Percentiles rank a stretch among this genome's conserved stretches.
phyloP scores from a whole-genome alignment of 169 alveolate genomes.

The Eimeria brunetti region DNA sequence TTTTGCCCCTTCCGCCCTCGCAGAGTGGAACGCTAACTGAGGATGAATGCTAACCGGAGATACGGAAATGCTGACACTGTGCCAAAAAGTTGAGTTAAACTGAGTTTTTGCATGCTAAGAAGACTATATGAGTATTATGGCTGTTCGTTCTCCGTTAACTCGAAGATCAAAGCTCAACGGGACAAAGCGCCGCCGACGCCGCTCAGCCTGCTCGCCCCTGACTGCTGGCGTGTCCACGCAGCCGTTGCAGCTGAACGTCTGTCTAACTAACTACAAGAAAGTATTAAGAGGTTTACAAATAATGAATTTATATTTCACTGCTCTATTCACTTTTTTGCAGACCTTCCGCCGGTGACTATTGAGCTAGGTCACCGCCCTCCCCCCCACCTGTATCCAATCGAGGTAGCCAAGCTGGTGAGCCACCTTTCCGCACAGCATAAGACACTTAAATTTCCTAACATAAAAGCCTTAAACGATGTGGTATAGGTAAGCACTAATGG shows the following conservation, averaged over 20 bases:
- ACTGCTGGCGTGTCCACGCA: constrained; percentile 43
- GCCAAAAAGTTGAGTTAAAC: background rate
- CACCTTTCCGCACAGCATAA: background rate
- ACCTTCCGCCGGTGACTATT: background rate
- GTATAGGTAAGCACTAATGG: background rate
- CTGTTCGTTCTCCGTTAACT: background rate
- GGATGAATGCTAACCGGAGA: background rate
- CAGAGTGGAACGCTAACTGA: background rate
- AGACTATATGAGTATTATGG: background rate
- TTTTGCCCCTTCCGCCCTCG: background rate
- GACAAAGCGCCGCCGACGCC: constrained; percentile 29
- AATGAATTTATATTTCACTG: too few species aligned
- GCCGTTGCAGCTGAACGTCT: background rate
- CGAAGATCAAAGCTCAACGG: background rate
- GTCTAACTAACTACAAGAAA: background rate
- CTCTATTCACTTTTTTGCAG: background rate
- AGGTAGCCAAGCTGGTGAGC: constrained; percentile 22
- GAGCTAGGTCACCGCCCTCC: constrained; percentile 28
- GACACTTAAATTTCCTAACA: background rate
- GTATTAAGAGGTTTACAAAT: background rate
- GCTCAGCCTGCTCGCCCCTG: constrained; percentile 27
- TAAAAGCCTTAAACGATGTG: background rate
- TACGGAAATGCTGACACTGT: background rate
- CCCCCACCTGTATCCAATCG: background rate
- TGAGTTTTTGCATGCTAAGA: background rate